A percentile compares a stretch with the other conserved stretches of the same genome.
Evolutionary conservation across 192 early-diverging fungal genomes (phyloP).

Genomic region (Umbelopsis isabellina): DNA sequence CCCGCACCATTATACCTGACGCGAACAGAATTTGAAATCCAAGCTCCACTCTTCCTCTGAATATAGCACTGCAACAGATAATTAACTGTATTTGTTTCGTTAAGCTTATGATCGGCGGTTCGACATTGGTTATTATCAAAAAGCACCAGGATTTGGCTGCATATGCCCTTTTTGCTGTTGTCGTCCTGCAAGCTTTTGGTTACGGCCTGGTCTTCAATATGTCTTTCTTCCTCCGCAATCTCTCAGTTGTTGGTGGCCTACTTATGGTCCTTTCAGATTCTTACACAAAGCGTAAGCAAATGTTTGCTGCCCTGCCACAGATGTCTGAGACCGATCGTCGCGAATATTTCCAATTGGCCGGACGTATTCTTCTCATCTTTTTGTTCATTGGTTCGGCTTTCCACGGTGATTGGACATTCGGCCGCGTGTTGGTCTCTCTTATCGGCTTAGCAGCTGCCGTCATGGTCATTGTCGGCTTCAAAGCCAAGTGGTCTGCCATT

Average conservation of each 20-base stretch:
- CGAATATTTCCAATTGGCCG: conserved; percentile 92
- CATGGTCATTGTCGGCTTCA: conserved; percentile 97
- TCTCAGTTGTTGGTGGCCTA: conserved; percentile 93
- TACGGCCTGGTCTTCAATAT: conserved; percentile 94
- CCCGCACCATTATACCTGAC: neutral
- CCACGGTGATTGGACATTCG: conserved; percentile 78
- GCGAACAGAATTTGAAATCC: no score
- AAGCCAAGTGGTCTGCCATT: conserved; percentile 95
- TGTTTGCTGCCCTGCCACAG: conserved; percentile 89
- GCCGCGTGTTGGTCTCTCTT: conserved; percentile 70
- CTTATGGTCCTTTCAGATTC: conserved; percentile 92
- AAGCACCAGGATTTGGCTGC: conserved; percentile 85
- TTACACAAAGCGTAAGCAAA: conserved; percentile 64
- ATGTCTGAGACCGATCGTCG: conserved; percentile 83
- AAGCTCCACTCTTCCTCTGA: no score
- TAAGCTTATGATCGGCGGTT: conserved; percentile 80
- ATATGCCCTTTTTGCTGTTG: conserved; percentile 77
- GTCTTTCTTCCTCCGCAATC: conserved; percentile 87
- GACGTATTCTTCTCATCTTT: conserved; percentile 89
- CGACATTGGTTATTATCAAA: conserved; percentile 81
- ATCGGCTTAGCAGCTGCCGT: conserved; percentile 84
- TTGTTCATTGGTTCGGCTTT: conserved; percentile 91
- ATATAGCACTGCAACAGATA: neutral
- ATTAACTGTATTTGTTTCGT: neutral
- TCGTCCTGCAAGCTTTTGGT: conserved; percentile 87